Evolutionary conservation across 805 yeast genomes (phyloP).

Genomic region (Teunomyces gatunensis): DNA sequence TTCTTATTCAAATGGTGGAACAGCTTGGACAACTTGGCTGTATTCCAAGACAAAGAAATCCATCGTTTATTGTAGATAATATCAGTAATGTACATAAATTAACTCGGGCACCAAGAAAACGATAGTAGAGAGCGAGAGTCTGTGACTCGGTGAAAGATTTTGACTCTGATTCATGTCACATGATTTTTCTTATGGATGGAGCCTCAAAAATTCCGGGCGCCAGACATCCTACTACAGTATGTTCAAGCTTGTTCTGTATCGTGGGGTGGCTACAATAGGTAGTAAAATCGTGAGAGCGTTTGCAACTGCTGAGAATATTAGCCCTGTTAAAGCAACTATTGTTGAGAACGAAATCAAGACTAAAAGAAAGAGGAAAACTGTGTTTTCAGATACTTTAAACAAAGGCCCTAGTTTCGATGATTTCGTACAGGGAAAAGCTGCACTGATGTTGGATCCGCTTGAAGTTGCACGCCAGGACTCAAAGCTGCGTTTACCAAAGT

Average conservation of each 20-base stretch:
- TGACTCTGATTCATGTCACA: background rate
- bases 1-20: conserved; percentile 95
- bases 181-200: background rate
- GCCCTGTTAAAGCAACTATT: background rate
- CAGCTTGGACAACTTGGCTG: conserved; percentile 55
- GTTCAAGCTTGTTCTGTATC: background rate
- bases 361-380: conserved; percentile 42
- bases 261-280: background rate
- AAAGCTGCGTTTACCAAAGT: conserved; percentile 74
- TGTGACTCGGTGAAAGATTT: background rate
- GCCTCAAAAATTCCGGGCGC: background rate
- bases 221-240: background rate
- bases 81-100: background rate
- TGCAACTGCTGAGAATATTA: conserved; percentile 7
- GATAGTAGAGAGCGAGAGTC: background rate
- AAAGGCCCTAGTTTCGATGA: conserved; percentile 94
- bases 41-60: conserved; percentile 45
- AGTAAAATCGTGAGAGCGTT: conserved; percentile 3
- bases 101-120: background rate
- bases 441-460: conserved; percentile 70
- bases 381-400: conserved; percentile 66
- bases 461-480: conserved; percentile 69
- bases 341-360: conserved; percentile 4
- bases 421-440: conserved; percentile 79
- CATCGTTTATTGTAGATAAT: conserved; percentile 43